Conservation (phyloP, 257 asterid species). For the Solanum chiquidenum region DNA sequence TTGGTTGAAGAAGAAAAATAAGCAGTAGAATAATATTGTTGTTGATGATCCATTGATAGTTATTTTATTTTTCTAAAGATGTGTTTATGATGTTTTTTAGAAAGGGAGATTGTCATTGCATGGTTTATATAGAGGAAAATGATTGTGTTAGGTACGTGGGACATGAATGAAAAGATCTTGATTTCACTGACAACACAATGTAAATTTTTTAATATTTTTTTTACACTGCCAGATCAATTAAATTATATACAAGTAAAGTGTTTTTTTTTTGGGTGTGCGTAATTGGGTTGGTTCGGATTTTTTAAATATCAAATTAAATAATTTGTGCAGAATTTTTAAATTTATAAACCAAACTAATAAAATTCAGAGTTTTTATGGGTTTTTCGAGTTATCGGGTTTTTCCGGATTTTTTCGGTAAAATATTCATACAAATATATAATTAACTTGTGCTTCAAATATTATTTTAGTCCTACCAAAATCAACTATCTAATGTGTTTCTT, state of each 20-base stretch:
- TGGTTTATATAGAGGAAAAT: constrained; percentile 8
- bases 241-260: not conserved
- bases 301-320: no score
- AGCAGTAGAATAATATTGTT: not conserved
- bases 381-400: no score
- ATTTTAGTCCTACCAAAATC: not conserved
- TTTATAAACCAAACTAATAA: no score
- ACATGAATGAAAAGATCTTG: not conserved
- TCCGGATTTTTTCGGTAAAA: no score
- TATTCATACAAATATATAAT: no score
- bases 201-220: not conserved
- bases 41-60: not conserved
- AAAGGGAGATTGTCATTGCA: not conserved
- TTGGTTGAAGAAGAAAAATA: constrained; percentile 11
- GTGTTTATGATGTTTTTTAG: not conserved
- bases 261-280: no score
- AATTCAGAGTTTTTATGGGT: not conserved
- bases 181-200: not conserved
- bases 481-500: not conserved
- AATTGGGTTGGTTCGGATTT: no score
- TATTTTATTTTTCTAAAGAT: not conserved
- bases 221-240: not conserved
- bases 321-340: no score
- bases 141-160: constrained; percentile 8
- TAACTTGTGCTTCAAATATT: no score